A percentile compares a stretch with the other conserved stretches of the same genome.
phyloP scores from a whole-genome alignment of 129 eudicot genomes.

The Flaveria trinervia region DNA sequence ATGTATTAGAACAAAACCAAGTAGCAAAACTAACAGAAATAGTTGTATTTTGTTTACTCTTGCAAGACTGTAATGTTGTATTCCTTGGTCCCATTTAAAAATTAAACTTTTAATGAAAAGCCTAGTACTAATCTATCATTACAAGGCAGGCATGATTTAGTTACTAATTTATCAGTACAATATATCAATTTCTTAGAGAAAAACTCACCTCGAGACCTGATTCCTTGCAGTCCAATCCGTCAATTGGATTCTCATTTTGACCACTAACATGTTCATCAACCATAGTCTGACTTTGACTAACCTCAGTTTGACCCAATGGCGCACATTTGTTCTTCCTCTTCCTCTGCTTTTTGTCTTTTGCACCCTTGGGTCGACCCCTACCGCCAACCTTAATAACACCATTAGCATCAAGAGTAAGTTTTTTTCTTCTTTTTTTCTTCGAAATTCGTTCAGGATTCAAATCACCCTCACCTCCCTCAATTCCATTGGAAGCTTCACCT shows the following conservation, averaged over 20 bases:
- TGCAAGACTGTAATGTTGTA: slow-evolving; percentile 6
- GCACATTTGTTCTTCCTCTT: neutral
- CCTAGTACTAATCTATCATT: neutral
- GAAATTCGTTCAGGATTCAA: neutral
- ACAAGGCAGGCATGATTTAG: neutral
- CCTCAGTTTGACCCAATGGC: neutral
- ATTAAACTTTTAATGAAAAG: neutral
- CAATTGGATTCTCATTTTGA: slow-evolving; percentile 14
- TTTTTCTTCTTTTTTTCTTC: neutral
- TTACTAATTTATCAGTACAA: neutral
- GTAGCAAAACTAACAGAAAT: slow-evolving; percentile 16
- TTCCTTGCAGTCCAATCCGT: slow-evolving; percentile 8
- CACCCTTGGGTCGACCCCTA: slow-evolving; percentile 50
- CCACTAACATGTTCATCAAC: slow-evolving; percentile 20
- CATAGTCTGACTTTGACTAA: neutral
- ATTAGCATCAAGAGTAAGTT: neutral
- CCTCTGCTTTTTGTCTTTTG: slow-evolving; percentile 40
- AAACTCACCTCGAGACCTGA: slow-evolving; percentile 28
- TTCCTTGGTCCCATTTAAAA: neutral
- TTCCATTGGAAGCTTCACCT: neutral
- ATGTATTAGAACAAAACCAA: slow-evolving; percentile 12
- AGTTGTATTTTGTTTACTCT: neutral
- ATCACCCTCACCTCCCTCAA: slow-evolving; percentile 14
- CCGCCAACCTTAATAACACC: slow-evolving; percentile 14
- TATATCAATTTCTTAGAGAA: neutral